phyloP scores from a whole-genome alignment of 2,329 filamentous ascomycete species.

The Intubia oerlemansii region DNA sequence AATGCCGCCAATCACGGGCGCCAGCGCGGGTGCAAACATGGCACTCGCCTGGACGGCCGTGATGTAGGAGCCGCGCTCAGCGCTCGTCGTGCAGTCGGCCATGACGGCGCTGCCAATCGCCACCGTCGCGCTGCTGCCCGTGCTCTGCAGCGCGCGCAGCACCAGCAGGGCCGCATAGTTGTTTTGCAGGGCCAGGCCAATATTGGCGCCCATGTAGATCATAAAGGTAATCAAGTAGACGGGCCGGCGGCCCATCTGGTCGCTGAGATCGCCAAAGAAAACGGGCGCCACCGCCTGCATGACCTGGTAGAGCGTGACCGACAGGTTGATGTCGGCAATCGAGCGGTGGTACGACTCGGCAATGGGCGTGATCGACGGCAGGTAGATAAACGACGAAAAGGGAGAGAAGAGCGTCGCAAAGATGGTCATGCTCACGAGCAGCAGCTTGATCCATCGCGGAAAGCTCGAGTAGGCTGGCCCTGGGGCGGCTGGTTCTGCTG shows the following conservation, averaged over 20 bases:
- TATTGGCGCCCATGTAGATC: constrained; percentile 23
- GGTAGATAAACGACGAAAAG: constrained; percentile 19
- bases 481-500: not conserved
- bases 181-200: constrained; percentile 21
- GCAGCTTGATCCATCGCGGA: constrained; percentile 9
- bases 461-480: constrained; percentile 9
- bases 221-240: constrained; percentile 24
- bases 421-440: constrained; percentile 12
- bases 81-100: constrained; percentile 22
- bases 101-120: constrained; percentile 30
- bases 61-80: constrained; percentile 33
- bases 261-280: constrained; percentile 27
- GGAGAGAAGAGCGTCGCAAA: constrained; percentile 13
- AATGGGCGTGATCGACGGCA: constrained; percentile 21
- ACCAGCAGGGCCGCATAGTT: constrained; percentile 22
- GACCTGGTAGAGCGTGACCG: constrained; percentile 22
- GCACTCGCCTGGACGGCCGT: constrained; percentile 21
- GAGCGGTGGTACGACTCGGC: constrained; percentile 17
- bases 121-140: constrained; percentile 30
- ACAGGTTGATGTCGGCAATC: constrained; percentile 16
- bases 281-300: constrained; percentile 30
- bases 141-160: constrained; percentile 26
- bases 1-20: constrained; percentile 30
- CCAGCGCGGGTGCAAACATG: constrained; percentile 19
- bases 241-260: constrained; percentile 23